Base-by-base conservation (phyloP, 1,139 yeast genomes). In the Candida sanyaensis region DNA sequence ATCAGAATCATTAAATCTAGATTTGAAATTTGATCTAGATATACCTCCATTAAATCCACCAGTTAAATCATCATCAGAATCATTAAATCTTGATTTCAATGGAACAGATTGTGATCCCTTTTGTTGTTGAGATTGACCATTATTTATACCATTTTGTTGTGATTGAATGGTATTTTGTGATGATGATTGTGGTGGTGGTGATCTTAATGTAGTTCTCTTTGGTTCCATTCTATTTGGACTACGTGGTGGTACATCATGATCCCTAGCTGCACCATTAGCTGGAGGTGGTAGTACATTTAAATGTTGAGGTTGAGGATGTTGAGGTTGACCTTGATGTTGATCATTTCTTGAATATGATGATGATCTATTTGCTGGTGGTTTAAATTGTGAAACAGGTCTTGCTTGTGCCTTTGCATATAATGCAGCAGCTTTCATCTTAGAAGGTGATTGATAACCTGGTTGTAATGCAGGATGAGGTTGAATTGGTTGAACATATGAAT, bases 261-360 rank as follows among this genome's bases (percentile, higher is more conserved):
- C 77, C 11, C 68, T 78, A 6, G 65, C 65, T 42, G 66, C 76
- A 9, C 69, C 77, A 37, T 81, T 85, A 7, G 42, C 27, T 21
- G 41, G 31, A 6, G 41, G 41, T 37, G 41, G 32, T 13, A 27
- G 41, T 13, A 27, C 9, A 17, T 34, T 11, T 2, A 34, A 34
- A 5, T 37, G 31, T 13, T 24, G 29, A 5, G 12, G 31, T 9
- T 27, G 32, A 3, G 7, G 24, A 7, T 37, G 31, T 27, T 37
- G 41, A 6, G 13, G 31, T 9, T 37, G 41, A 8, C 6, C 12
- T n/a, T 37, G 29, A 23, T 27, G 23, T 8, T 54, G 47, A 29
- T 51, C 58, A 17, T 59, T 65, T 57, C 77, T 81, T 47, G 76
- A 80, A 58, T 79, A 84, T 24, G 88, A 83, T 0, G 90, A 83